phyloP scores from a whole-genome alignment of 176 grass and related monocot species.

The Stipa capillata region DNA sequence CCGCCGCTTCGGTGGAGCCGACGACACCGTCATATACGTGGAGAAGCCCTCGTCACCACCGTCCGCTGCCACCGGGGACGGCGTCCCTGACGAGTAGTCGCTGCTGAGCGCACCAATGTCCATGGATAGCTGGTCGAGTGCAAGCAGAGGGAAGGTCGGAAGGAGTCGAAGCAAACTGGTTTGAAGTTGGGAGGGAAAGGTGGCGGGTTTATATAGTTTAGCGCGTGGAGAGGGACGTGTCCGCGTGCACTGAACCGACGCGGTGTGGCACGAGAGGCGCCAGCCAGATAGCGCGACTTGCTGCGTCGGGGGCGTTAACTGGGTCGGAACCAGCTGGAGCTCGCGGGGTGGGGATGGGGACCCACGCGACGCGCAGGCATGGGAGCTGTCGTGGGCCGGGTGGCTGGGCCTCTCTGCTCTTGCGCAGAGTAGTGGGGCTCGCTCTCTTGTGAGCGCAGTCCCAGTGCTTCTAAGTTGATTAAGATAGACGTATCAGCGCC shows the following conservation, averaged over 20 bases:
- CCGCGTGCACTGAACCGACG: constrained; percentile 32
- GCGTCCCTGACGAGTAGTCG: constrained; percentile 23
- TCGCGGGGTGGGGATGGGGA: constrained; percentile 15
- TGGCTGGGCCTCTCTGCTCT: not conserved
- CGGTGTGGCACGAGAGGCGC: constrained; percentile 41
- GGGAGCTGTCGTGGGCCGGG: constrained; percentile 14
- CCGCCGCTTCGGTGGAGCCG: constrained; percentile 61
- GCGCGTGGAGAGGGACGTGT: constrained; percentile 35
- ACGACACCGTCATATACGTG: constrained; percentile 63
- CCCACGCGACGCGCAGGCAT: constrained; percentile 39
- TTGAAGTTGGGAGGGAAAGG: constrained; percentile 42
- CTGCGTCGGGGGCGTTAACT: not conserved
- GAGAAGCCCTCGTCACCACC: constrained; percentile 8
- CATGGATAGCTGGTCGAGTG: not conserved
- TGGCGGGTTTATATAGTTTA: constrained; percentile 39
- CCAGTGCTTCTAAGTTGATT: no score
- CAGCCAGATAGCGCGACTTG: constrained; percentile 32
- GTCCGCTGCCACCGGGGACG: not conserved
- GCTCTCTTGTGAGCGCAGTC: not conserved
- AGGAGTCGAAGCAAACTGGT: not conserved
- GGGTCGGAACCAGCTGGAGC: constrained; percentile 46
- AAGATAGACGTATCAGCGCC: no score
- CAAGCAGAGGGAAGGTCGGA: not conserved
- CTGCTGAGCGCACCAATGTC: constrained; percentile 2
- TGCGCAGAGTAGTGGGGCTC: not conserved